A percentile compares a stretch with the other conserved stretches of the same genome.
phyloP scores from a whole-genome alignment of 169 alveolate genomes.

The Babesia sp. region DNA sequence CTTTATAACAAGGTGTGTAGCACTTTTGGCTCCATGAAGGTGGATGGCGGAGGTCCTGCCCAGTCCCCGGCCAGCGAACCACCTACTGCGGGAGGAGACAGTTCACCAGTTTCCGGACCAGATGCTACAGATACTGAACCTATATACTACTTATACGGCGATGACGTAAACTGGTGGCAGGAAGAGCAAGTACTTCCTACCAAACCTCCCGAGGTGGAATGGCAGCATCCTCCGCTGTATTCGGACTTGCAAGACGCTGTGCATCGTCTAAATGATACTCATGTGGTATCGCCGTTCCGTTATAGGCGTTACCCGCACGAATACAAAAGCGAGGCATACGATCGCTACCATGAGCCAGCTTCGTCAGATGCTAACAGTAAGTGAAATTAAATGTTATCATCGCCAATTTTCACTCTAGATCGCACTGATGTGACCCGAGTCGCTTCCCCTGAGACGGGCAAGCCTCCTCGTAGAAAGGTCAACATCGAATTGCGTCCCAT shows the following conservation, averaged over 20 bases:
- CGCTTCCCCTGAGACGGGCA: no score
- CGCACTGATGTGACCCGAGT: no score
- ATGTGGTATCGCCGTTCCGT: constrained; percentile 37
- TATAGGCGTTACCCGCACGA: constrained; percentile 40
- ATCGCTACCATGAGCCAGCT: background rate
- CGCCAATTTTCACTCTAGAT: no score
- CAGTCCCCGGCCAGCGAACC: background rate
- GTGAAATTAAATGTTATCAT: no score
- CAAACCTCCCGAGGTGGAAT: background rate
- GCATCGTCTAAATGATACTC: constrained; percentile 31
- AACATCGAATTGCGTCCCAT: constrained; percentile 35
- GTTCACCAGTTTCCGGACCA: background rate
- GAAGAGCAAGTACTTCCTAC: background rate
- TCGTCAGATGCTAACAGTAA: constrained; percentile 2
- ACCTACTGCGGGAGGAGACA: background rate
- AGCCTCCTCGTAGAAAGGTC: background rate
- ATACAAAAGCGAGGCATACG: constrained; percentile 29
- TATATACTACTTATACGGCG: constrained; percentile 21
- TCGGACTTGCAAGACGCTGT: constrained; percentile 8
- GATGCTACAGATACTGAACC: background rate
- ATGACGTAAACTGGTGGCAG: constrained; percentile 31
- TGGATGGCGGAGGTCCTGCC: background rate
- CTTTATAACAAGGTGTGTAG: background rate
- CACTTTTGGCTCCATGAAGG: background rate
- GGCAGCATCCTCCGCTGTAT: constrained; percentile 28